phyloP scores from a whole-genome alignment of 2,329 filamentous ascomycete genomes.

The Pseudocercospora fuligena region DNA sequence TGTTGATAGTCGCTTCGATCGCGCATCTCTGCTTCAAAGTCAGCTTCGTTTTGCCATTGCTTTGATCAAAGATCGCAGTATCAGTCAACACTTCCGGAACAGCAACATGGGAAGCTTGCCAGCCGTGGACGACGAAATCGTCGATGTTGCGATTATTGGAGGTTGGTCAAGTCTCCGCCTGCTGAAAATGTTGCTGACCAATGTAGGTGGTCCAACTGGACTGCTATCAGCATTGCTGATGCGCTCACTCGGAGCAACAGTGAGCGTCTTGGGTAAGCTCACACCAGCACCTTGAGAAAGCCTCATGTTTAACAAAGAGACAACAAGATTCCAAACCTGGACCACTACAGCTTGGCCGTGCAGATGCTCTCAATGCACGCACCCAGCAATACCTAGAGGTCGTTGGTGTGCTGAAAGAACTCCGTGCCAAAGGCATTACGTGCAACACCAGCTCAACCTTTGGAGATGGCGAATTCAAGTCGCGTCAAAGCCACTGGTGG shows the following conservation, averaged over 20 bases:
- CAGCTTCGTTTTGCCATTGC: neutral
- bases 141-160: constrained; percentile 19
- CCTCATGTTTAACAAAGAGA: neutral
- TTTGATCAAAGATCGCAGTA: neutral
- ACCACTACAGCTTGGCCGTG: constrained; percentile 14
- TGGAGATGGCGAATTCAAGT: constrained; percentile 14
- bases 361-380: constrained; percentile 18
- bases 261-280: constrained; percentile 11
- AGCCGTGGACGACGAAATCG: constrained; percentile 9
- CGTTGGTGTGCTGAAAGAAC: constrained; percentile 12
- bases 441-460: constrained; percentile 22
- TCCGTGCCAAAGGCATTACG: constrained; percentile 15
- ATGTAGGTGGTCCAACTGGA: constrained; percentile 13
- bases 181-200: neutral
- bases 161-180: neutral
- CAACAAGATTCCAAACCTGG: constrained; percentile 15
- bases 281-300: neutral
- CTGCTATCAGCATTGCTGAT: constrained; percentile 13
- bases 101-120: constrained; percentile 1
- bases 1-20: neutral
- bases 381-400: constrained; percentile 20
- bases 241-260: constrained; percentile 10
- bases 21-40: neutral
- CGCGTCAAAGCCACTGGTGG: constrained; percentile 18
- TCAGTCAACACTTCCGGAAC: neutral